Conservation (phyloP, 306 rosid genomes). For the Oxytropis ochrocephala region DNA sequence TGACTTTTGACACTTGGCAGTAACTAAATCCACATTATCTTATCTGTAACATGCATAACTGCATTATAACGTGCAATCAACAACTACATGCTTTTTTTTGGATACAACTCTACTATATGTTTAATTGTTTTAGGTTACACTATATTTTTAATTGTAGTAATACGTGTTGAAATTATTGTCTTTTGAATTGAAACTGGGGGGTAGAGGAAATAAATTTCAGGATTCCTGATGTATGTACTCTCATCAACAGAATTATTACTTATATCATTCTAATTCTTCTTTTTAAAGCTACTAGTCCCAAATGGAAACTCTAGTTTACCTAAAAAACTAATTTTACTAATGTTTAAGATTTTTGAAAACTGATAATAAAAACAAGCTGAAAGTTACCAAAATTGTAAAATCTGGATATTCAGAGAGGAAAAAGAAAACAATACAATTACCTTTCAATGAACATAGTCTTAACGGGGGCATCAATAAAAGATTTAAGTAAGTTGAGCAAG, state of each 20-base stretch:
- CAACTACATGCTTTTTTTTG: too few relatives aligned
- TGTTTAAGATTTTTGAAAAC: too few relatives aligned
- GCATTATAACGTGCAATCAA: neutral
- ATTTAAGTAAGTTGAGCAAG: slow-evolving; percentile 33
- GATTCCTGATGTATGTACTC: too few relatives aligned
- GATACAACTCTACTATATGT: too few relatives aligned
- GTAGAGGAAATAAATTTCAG: neutral
- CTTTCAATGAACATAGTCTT: slow-evolving; percentile 27
- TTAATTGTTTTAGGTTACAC: too few relatives aligned
- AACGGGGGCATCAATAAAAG: slow-evolving; percentile 19
- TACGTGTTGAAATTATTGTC: neutral
- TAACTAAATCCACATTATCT: neutral
- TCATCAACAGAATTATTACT: too few relatives aligned
- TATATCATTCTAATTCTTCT: too few relatives aligned
- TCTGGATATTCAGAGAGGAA: neutral
- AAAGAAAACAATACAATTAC: slow-evolving; percentile 1
- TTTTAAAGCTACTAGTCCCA: too few relatives aligned
- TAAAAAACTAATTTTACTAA: too few relatives aligned
- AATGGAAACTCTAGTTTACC: too few relatives aligned
- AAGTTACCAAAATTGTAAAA: neutral
- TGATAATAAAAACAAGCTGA: too few relatives aligned
- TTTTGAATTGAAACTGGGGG: neutral
- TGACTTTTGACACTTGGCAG: neutral
- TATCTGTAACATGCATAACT: neutral
- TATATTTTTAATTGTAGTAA: too few relatives aligned